phyloP scores from a whole-genome alignment of 1,284 basidiomycete genomes.

The Ceratobasidium sp. region DNA sequence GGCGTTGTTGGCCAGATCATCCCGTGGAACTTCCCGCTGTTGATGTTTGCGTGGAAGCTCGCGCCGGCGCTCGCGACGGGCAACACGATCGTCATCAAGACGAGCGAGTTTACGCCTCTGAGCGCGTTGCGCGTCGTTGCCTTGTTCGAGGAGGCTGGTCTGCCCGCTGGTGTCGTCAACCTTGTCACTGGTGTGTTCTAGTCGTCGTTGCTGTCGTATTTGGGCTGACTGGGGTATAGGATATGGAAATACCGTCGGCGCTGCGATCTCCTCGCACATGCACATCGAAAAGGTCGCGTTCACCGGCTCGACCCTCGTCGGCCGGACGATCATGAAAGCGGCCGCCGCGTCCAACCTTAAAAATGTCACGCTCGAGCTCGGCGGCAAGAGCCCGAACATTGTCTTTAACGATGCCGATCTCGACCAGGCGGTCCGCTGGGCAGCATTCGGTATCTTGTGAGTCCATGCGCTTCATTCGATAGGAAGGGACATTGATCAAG shows the following conservation, averaged over 20 bases:
- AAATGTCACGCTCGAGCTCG: slow-evolving; percentile 90
- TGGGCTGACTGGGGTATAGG: slow-evolving; percentile 53
- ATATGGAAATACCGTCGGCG: slow-evolving; percentile 74
- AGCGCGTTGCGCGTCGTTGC: slow-evolving; percentile 69
- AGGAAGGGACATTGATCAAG: not conserved
- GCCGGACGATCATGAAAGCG: slow-evolving; percentile 85
- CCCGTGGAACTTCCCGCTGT: slow-evolving; percentile 72
- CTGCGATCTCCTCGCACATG: slow-evolving; percentile 70
- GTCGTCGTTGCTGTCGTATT: not conserved
- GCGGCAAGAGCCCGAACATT: slow-evolving; percentile 89
- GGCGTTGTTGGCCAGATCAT: slow-evolving; percentile 76
- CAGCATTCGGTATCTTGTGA: slow-evolving; percentile 82
- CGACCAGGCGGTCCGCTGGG: slow-evolving; percentile 84
- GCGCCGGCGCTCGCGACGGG: slow-evolving; percentile 87
- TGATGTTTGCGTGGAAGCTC: slow-evolving; percentile 74
- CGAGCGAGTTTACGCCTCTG: slow-evolving; percentile 91
- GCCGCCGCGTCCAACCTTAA: slow-evolving; percentile 89
- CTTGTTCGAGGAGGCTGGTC: slow-evolving; percentile 65
- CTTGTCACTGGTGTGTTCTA: slow-evolving; percentile 57
- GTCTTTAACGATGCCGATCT: slow-evolving; percentile 79
- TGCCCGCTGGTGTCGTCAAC: slow-evolving; percentile 80
- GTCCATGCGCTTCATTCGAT: slow-evolving; percentile 50
- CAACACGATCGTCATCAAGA: slow-evolving; percentile 85
- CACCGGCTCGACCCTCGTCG: slow-evolving; percentile 82
- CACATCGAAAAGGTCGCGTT: slow-evolving; percentile 64